Evolutionary conservation across 2,329 filamentous ascomycete genomes (phyloP).

Genomic region (Fusarium sp.): DNA sequence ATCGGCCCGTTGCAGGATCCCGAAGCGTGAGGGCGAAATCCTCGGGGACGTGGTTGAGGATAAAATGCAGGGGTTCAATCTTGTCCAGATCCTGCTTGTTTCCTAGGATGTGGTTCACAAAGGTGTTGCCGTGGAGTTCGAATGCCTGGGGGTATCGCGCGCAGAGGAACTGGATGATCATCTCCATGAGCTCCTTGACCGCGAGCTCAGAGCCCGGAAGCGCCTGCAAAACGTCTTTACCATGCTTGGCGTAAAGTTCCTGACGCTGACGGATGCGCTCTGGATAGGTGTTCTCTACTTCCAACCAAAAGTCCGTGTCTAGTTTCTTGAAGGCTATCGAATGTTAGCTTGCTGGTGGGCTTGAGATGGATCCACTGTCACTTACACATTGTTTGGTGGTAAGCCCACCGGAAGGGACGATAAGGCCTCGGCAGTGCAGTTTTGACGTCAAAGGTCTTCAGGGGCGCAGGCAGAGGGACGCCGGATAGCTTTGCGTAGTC

Average conservation of each 20-base stretch:
- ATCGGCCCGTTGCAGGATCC: constrained; percentile 77
- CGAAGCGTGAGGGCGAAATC: constrained; percentile 84
- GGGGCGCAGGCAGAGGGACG: constrained; percentile 75
- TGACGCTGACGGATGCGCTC: constrained; percentile 76
- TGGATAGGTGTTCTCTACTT: constrained; percentile 80
- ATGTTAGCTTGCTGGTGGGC: constrained; percentile 45
- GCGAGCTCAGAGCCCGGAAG: constrained; percentile 82
- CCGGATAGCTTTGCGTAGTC: constrained; percentile 82
- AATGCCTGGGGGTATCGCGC: constrained; percentile 83
- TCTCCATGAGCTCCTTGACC: constrained; percentile 90
- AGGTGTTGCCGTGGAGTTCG: constrained; percentile 65
- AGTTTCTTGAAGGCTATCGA: constrained; percentile 77
- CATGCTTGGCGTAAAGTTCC: constrained; percentile 71
- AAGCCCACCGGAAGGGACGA: constrained; percentile 84
- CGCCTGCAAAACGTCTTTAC: constrained; percentile 72
- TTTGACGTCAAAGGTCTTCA: constrained; percentile 73
- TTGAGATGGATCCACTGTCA: background rate
- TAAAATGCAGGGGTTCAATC: constrained; percentile 74
- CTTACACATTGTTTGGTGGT: constrained; percentile 91
- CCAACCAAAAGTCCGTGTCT: constrained; percentile 89
- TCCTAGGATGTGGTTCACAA: constrained; percentile 77
- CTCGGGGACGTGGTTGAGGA: constrained; percentile 84
- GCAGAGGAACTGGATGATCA: constrained; percentile 83
- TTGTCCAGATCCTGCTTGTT: constrained; percentile 70
- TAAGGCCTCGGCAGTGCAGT: constrained; percentile 80